Conservation (phyloP, 805 yeast genomes). For the Sungouiozyma intestinalis region DNA sequence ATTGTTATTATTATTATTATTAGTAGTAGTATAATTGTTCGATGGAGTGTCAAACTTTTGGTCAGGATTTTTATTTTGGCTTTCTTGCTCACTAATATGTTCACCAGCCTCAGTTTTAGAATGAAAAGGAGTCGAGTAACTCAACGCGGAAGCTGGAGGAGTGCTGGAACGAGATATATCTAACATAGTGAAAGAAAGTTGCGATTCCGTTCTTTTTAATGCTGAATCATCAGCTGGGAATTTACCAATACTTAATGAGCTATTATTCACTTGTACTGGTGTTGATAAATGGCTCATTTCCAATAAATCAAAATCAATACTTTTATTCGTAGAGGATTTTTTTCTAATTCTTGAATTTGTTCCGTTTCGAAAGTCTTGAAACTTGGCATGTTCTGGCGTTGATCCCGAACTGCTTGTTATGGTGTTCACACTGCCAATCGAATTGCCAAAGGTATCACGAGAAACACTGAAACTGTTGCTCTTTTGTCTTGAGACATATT, state of each 20-base stretch:
- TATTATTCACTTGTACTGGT: neutral
- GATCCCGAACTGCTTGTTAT: conserved; percentile 1
- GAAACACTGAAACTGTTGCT: conserved; percentile 1
- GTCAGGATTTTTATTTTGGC: no score
- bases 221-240: conserved; percentile 3
- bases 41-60: no score
- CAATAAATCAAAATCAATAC: neutral
- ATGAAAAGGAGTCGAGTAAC: neutral
- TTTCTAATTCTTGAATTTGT: neutral
- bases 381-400: neutral
- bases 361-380: neutral
- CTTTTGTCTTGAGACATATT: conserved; percentile 14
- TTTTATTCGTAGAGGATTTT: neutral
- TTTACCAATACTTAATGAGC: neutral
- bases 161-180: conserved; percentile 23
- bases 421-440: conserved; percentile 2
- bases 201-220: conserved; percentile 24
- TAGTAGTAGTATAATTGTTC: neutral
- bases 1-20: neutral
- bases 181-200: conserved; percentile 19
- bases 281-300: neutral
- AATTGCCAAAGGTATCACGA: neutral
- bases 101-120: neutral
- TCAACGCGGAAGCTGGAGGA: conserved; percentile 14
- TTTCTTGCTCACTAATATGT: no score